Evolutionary conservation across 768 basidiomycete genomes (phyloP).

Genomic region (Phanerochaete carnosa): DNA sequence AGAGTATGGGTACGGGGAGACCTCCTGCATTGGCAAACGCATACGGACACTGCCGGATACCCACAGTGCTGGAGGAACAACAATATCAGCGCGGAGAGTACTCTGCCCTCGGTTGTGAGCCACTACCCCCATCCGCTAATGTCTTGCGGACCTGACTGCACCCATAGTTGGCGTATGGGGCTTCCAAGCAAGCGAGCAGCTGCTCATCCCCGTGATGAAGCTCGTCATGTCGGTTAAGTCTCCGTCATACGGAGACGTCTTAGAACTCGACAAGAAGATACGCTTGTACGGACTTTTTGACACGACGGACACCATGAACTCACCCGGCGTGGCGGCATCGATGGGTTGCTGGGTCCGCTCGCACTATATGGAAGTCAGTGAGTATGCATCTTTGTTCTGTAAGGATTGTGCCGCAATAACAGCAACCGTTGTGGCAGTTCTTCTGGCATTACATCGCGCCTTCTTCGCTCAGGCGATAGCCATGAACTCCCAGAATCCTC

Average conservation of each 20-base stretch:
- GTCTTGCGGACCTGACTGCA: conserved; percentile 1
- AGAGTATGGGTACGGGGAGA: conserved; percentile 66
- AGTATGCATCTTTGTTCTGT: background rate
- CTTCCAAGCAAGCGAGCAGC: conserved; percentile 57
- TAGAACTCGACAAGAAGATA: conserved; percentile 53
- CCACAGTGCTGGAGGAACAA: conserved; percentile 45
- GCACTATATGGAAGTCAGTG: conserved; percentile 45
- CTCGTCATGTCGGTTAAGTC: conserved; percentile 56
- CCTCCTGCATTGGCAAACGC: conserved; percentile 61
- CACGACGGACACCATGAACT: conserved; percentile 11
- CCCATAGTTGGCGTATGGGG: conserved; percentile 54
- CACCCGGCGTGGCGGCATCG: conserved; percentile 20
- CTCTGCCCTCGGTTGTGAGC: conserved; percentile 16
- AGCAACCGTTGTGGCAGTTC: conserved; percentile 30
- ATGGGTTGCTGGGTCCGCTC: conserved; percentile 31
- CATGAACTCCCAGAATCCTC: conserved; percentile 44
- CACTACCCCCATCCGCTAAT: background rate
- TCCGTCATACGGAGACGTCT: conserved; percentile 48
- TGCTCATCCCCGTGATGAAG: conserved; percentile 54
- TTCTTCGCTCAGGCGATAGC: conserved; percentile 57
- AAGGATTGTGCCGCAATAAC: background rate
- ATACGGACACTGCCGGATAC: conserved; percentile 59
- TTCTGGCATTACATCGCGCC: conserved; percentile 52
- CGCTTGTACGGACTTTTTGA: conserved; percentile 50
- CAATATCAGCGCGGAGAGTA: conserved; percentile 28